phyloP scores from a whole-genome alignment of 257 asterid genomes.

The Solanum clarkiae region DNA sequence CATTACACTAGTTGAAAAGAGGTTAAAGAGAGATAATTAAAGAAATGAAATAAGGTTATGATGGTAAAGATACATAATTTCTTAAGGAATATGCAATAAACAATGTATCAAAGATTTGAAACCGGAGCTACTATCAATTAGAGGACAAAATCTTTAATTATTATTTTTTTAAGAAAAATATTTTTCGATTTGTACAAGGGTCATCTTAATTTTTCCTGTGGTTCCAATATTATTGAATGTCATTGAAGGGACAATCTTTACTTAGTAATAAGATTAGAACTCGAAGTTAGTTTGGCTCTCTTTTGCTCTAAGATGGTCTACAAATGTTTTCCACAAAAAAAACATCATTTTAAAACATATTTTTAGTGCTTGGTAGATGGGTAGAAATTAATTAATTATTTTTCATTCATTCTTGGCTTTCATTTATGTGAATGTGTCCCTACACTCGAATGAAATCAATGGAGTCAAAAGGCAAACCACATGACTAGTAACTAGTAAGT shows the following conservation, averaged over 20 bases:
- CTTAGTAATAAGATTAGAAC: not conserved
- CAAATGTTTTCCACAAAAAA: not conserved
- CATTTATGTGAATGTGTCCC: not conserved
- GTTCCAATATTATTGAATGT: not conserved
- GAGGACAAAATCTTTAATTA: not conserved
- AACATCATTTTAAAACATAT: not conserved
- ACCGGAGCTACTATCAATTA: too few relatives aligned
- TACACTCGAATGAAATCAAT: not conserved
- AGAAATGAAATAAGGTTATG: too few relatives aligned
- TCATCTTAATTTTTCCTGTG: not conserved
- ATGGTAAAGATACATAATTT: too few relatives aligned
- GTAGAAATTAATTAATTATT: not conserved
- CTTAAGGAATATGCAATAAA: too few relatives aligned
- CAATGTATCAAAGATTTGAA: too few relatives aligned
- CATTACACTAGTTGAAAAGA: too few relatives aligned
- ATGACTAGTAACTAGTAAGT: not conserved
- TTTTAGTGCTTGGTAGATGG: not conserved
- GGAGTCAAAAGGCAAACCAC: not conserved
- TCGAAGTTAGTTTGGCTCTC: not conserved
- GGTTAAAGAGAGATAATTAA: too few relatives aligned
- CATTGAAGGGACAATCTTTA: not conserved
- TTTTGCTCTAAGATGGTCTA: not conserved
- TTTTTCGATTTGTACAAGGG: not conserved
- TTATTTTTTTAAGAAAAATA: not conserved
- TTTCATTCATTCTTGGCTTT: not conserved